A percentile compares a stretch with the other conserved stretches of the same genome.
Conservation (phyloP, 768 basidiomycete genomes). For the Dacryopinax primogenitus region DNA sequence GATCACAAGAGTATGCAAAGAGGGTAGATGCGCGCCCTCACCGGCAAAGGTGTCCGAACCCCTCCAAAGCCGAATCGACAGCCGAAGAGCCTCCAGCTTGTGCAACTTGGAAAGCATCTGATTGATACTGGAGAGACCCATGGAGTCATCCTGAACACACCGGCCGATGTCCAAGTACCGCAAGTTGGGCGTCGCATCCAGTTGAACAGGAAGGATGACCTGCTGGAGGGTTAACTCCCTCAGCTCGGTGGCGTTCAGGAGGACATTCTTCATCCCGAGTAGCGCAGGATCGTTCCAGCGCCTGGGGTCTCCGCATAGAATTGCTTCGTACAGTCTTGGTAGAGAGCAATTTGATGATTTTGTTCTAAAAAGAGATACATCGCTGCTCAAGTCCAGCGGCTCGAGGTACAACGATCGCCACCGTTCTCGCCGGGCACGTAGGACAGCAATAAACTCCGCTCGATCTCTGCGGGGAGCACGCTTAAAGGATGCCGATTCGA, state of each 20-base stretch:
- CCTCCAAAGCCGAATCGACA: background rate
- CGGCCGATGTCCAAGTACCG: background rate
- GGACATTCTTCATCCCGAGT: background rate
- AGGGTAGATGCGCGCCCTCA: background rate
- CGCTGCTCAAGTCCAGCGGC: background rate
- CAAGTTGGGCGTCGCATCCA: background rate
- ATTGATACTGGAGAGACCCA: background rate
- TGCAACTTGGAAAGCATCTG: background rate
- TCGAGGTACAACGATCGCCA: background rate
- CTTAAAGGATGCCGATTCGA: background rate
- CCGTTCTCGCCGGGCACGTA: background rate
- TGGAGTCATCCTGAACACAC: background rate
- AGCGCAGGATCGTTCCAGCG: background rate
- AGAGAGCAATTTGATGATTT: background rate
- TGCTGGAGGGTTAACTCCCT: background rate
- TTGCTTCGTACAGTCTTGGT: background rate
- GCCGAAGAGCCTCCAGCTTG: background rate
- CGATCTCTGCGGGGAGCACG: background rate
- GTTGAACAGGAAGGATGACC: background rate
- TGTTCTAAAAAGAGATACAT: background rate
- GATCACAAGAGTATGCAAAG: background rate
- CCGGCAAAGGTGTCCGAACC: background rate
- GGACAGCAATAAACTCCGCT: background rate
- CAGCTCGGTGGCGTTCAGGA: background rate
- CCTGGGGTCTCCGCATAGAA: background rate